Percentiles rank a stretch among this genome's conserved stretches.
phyloP scores from a whole-genome alignment of 164 flowering plant species.

The Liriodendron chinense region DNA sequence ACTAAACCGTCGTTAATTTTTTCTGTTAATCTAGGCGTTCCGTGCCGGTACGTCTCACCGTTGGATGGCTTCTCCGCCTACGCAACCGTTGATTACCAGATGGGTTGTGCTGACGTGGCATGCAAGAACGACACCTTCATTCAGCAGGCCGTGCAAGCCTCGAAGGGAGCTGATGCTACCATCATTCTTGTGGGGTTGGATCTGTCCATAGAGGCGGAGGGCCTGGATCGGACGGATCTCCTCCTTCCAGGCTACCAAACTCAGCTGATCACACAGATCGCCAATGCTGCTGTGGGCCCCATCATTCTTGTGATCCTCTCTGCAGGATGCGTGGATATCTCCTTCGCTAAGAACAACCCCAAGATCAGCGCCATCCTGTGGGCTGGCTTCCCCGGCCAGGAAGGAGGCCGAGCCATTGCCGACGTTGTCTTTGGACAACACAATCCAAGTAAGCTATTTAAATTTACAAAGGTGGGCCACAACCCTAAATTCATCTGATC shows the following conservation, averaged over 20 bases:
- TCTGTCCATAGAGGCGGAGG: constrained; percentile 62
- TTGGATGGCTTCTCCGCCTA: background rate
- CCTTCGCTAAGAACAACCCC: constrained; percentile 68
- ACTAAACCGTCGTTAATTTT: background rate
- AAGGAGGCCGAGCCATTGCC: constrained; percentile 74
- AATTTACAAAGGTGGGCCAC: no score
- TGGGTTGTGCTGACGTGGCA: constrained; percentile 32
- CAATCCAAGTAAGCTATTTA: constrained; percentile 20
- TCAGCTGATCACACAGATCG: constrained; percentile 55
- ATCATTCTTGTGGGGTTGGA: constrained; percentile 66
- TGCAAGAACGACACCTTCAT: constrained; percentile 36
- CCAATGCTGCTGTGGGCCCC: constrained; percentile 58
- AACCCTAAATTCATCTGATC: background rate
- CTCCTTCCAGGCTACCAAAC: constrained; percentile 72
- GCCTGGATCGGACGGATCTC: constrained; percentile 40
- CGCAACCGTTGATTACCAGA: background rate
- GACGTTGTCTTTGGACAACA: constrained; percentile 48
- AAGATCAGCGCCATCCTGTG: constrained; percentile 56
- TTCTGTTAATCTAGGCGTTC: constrained; percentile 13
- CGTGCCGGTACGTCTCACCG: constrained; percentile 11
- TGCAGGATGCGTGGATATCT: constrained; percentile 72
- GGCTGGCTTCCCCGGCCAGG: constrained; percentile 86
- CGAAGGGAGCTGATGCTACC: constrained; percentile 60
- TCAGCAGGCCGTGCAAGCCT: constrained; percentile 48
- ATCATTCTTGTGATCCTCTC: constrained; percentile 54